Percentiles rank a stretch among this genome's conserved stretches.
These are phyloP conservation scores for Blattamonas nauphoetae DNA, from an alignment of 78 protist species.

Conservation along the genomic window DNA sequence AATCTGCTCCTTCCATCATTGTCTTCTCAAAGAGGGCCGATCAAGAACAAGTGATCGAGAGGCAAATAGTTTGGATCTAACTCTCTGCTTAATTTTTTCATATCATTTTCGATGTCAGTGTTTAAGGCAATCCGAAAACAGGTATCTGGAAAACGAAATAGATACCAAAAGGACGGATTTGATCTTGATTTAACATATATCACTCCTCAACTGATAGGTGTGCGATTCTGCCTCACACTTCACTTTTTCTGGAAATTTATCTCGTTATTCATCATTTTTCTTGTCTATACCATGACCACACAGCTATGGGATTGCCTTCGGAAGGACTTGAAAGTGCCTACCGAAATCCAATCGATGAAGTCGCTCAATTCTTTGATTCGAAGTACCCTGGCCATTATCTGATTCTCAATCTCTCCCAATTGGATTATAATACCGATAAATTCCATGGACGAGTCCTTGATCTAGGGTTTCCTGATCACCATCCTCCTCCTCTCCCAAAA, in stretches of 20 bases:
- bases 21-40: no score
- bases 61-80: no score
- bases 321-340: slow-evolving; percentile 10
- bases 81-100: no score
- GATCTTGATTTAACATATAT: slow-evolving; percentile 52
- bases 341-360: slow-evolving; percentile 25
- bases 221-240: background rate
- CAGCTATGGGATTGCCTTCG: slow-evolving; percentile 44
- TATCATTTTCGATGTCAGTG: no score
- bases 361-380: slow-evolving; percentile 6
- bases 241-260: background rate
- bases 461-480: slow-evolving; percentile 34
- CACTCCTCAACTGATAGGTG: slow-evolving; percentile 33
- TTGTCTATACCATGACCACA: background rate
- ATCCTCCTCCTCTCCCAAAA: slow-evolving; percentile 16
- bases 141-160: slow-evolving; percentile 34
- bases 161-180: slow-evolving; percentile 27
- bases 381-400: background rate
- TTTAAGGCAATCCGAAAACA: background rate
- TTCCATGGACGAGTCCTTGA: slow-evolving; percentile 14
- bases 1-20: no score
- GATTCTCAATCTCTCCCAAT: slow-evolving; percentile 24
- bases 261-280: background rate
- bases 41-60: no score
- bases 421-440: background rate